Conservation (phyloP, 495 filamentous ascomycete species). For the Xylaria telfairii region DNA sequence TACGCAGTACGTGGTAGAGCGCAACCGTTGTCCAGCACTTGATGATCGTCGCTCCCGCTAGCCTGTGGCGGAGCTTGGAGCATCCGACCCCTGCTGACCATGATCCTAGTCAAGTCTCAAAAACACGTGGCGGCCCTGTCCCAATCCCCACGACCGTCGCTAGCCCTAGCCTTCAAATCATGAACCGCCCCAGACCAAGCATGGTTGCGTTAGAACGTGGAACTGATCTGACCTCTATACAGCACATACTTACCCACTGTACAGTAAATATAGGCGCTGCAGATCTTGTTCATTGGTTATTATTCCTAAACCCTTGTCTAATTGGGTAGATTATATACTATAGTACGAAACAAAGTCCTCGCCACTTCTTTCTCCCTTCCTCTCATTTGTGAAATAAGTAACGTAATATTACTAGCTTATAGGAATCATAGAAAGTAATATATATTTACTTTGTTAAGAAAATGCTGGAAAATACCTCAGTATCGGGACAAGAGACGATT, state of each 20-base stretch:
- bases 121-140: slow-evolving; percentile 23
- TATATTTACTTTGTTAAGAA: neutral
- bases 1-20: neutral
- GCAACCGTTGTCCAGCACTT: no score
- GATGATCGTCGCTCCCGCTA: neutral
- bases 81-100: neutral
- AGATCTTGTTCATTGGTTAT: neutral
- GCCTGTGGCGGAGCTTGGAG: neutral
- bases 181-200: neutral
- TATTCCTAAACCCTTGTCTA: neutral
- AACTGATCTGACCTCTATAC: neutral
- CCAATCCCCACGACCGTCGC: neutral
- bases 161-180: slow-evolving; percentile 13
- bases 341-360: neutral
- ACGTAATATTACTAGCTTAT: no score
- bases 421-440: neutral
- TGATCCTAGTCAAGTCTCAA: neutral
- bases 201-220: neutral
- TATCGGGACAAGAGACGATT: neutral
- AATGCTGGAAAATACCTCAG: neutral
- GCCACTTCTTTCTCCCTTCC: neutral
- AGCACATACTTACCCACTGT: no score
- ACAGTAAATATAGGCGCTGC: neutral
- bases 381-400: neutral
- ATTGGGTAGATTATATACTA: neutral